Conservation (phyloP, 805 yeast species). For the Candida vaughaniae region DNA sequence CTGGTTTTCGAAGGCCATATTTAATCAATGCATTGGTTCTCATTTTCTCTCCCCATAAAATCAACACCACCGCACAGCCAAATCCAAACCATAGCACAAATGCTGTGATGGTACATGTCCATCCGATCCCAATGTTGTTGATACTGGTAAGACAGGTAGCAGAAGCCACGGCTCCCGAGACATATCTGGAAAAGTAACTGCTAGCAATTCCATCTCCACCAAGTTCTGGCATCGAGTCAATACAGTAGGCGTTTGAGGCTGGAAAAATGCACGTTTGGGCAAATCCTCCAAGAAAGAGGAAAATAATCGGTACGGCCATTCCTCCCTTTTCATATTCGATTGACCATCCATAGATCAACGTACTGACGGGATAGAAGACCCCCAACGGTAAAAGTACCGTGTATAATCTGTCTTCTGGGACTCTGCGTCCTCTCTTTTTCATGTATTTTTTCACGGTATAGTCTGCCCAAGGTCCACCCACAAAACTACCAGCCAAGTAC, state of each 20-base stretch:
- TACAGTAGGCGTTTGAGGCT: slow-evolving; percentile 55
- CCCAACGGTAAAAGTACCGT: slow-evolving; percentile 40
- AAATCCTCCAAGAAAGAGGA: slow-evolving; percentile 47
- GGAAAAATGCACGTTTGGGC: slow-evolving; percentile 55
- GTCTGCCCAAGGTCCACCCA: slow-evolving; percentile 58
- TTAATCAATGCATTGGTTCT: slow-evolving; percentile 24
- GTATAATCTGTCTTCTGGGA: slow-evolving; percentile 54
- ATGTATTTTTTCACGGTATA: slow-evolving; percentile 44
- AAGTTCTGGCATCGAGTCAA: slow-evolving; percentile 54
- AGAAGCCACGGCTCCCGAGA: slow-evolving; percentile 52
- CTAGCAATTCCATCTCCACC: slow-evolving; percentile 57
- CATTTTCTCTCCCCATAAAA: slow-evolving; percentile 40
- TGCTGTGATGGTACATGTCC: slow-evolving; percentile 54
- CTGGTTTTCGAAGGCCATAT: slow-evolving; percentile 13
- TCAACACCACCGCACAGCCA: slow-evolving; percentile 27
- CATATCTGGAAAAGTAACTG: slow-evolving; percentile 49
- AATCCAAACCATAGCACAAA: slow-evolving; percentile 40
- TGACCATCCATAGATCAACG: slow-evolving; percentile 55
- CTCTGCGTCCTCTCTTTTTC: slow-evolving; percentile 39
- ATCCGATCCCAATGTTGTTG: slow-evolving; percentile 52
- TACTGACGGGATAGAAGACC: slow-evolving; percentile 43
- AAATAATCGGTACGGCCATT: slow-evolving; percentile 51
- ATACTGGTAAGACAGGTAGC: slow-evolving; percentile 49
- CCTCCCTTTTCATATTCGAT: slow-evolving; percentile 52
- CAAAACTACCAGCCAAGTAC: slow-evolving; percentile 46